phyloP scores from a whole-genome alignment of 2,329 filamentous ascomycete species.

The Fusarium newnesense region DNA sequence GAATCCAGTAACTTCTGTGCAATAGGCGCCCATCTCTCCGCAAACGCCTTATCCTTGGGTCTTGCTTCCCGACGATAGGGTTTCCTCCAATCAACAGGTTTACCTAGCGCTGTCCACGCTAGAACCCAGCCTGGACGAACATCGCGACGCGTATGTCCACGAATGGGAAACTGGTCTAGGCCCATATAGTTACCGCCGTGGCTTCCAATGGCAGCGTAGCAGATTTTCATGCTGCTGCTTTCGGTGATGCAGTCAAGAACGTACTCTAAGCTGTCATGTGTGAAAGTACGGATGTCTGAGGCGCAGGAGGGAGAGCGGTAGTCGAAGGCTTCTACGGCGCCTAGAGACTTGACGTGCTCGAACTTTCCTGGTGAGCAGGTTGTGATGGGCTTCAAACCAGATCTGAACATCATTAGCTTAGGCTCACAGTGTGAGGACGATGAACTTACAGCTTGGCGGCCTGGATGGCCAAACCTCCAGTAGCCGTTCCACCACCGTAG shows the following conservation, averaged over 20 bases:
- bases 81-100: conserved; percentile 19
- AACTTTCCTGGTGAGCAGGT: conserved; percentile 10
- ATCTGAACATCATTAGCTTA: neutral
- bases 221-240: conserved; percentile 4
- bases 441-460: neutral
- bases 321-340: neutral
- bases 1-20: neutral
- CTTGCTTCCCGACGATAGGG: conserved; percentile 11
- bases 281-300: conserved; percentile 2
- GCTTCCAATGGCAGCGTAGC: neutral
- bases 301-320: conserved; percentile 1
- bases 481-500: conserved; percentile 5
- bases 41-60: neutral
- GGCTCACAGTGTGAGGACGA: neutral
- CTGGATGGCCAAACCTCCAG: neutral
- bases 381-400: neutral
- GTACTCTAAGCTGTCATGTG: neutral
- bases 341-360: conserved; percentile 2
- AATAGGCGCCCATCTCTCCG: conserved; percentile 3
- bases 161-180: conserved; percentile 36
- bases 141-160: conserved; percentile 38
- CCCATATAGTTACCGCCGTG: conserved; percentile 26
- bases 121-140: conserved; percentile 37
- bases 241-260: neutral
- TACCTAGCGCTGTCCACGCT: conserved; percentile 28